Conservation (phyloP, 2,329 filamentous ascomycete genomes). For the Xylaria sp. region DNA sequence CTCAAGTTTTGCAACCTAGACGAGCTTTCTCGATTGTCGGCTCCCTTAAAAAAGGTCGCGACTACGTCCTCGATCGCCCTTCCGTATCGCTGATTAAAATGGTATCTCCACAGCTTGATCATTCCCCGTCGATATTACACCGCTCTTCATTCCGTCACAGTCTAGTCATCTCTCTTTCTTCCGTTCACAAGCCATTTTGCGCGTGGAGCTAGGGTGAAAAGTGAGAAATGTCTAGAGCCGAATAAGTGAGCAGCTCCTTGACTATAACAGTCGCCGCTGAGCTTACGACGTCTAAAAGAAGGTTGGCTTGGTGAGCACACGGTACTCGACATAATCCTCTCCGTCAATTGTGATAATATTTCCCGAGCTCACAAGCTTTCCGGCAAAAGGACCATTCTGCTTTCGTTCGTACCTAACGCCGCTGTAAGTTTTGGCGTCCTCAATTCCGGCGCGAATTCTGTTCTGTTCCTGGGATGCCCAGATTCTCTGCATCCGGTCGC, state of each 20-base stretch:
- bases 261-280: not conserved
- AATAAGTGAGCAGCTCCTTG: slow-evolving; percentile 1
- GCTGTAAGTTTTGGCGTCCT: slow-evolving; percentile 67
- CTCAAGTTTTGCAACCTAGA: not conserved
- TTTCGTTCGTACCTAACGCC: slow-evolving; percentile 73
- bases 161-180: slow-evolving; percentile 8
- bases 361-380: slow-evolving; percentile 71
- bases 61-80: not conserved
- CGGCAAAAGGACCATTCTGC: slow-evolving; percentile 68
- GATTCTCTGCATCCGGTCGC: slow-evolving; percentile 65
- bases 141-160: not conserved
- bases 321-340: slow-evolving; percentile 74
- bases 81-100: slow-evolving; percentile 6
- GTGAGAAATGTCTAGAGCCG: not conserved
- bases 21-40: not conserved
- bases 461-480: slow-evolving; percentile 64
- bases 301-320: slow-evolving; percentile 70
- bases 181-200: not conserved
- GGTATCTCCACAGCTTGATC: slow-evolving; percentile 3
- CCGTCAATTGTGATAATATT: slow-evolving; percentile 73
- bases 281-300: slow-evolving; percentile 60
- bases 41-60: not conserved
- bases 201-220: not conserved
- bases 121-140: slow-evolving; percentile 2
- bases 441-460: slow-evolving; percentile 47